Percentiles rank a stretch among this genome's conserved stretches.
Evolutionary conservation across 441 rosid species (phyloP).

Genomic region (Biscutella laevigata): DNA sequence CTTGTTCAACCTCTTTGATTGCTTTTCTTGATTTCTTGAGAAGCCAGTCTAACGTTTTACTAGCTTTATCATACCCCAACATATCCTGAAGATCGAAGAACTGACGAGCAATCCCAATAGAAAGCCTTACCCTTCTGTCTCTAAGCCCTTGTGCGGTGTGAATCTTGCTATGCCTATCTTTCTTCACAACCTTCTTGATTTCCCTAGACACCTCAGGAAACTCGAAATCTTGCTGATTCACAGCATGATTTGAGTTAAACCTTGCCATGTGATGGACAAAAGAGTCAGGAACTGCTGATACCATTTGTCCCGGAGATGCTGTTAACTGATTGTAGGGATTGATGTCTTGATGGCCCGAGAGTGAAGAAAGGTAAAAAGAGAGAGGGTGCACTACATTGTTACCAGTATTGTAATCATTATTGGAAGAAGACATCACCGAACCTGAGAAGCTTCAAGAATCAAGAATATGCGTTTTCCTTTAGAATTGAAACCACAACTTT

Average conservation of each 20-base stretch:
- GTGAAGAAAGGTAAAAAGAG: conserved; percentile 24
- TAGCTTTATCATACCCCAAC: conserved; percentile 73
- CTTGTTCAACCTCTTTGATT: conserved; percentile 36
- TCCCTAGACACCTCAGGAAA: conserved; percentile 14
- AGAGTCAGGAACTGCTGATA: conserved; percentile 20
- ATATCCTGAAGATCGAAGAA: conserved; percentile 77
- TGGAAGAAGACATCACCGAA: conserved; percentile 22
- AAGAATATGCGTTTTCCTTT: background rate
- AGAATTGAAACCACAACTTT: conserved; percentile 7
- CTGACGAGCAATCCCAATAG: conserved; percentile 50
- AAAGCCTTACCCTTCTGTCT: conserved; percentile 78
- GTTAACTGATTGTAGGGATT: conserved; percentile 15
- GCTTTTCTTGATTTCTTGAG: conserved; percentile 49
- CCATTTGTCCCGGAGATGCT: conserved; percentile 14
- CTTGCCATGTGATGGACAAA: conserved; percentile 16
- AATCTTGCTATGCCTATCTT: conserved; percentile 72
- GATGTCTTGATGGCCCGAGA: conserved; percentile 11
- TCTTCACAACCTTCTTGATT: conserved; percentile 34
- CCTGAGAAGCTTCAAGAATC: conserved; percentile 7
- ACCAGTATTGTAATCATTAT: conserved; percentile 9
- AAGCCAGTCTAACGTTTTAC: conserved; percentile 77
- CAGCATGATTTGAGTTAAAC: conserved; percentile 13
- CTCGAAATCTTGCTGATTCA: conserved; percentile 8
- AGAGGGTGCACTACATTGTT: conserved; percentile 20
- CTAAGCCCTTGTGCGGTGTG: conserved; percentile 62